A percentile compares a stretch with the other conserved stretches of the same genome.
Evolutionary conservation across 805 yeast species (phyloP).

Genomic region (Candida dendrica): DNA sequence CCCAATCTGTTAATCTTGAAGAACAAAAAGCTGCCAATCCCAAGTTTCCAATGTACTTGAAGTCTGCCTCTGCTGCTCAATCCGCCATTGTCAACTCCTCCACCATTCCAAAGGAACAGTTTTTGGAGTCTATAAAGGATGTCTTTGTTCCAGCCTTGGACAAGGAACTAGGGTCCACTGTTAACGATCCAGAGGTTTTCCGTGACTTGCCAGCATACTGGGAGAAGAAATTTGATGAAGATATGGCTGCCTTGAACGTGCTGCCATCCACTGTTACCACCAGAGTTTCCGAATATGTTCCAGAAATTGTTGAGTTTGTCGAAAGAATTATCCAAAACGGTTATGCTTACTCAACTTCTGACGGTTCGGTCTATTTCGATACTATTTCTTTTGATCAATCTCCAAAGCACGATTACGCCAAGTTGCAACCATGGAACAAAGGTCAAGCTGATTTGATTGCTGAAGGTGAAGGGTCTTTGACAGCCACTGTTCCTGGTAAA

Average conservation of each 20-base stretch:
- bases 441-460: conserved; percentile 78
- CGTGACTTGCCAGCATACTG: conserved; percentile 77
- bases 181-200: conserved; percentile 82
- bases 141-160: conserved; percentile 72
- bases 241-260: conserved; percentile 82
- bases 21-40: conserved; percentile 53
- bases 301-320: conserved; percentile 82
- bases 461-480: conserved; percentile 91
- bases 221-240: conserved; percentile 80
- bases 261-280: conserved; percentile 81
- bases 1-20: conserved; percentile 37
- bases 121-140: conserved; percentile 55
- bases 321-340: conserved; percentile 69
- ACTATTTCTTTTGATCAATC: conserved; percentile 71
- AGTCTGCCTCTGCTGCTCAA: conserved; percentile 50
- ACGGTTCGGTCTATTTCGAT: conserved; percentile 96
- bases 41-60: conserved; percentile 80
- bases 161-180: conserved; percentile 59
- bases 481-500: conserved; percentile 49
- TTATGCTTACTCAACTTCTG: conserved; percentile 73
- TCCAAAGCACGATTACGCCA: conserved; percentile 79
- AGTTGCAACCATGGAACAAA: conserved; percentile 97
- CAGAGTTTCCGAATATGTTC: conserved; percentile 91
- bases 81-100: conserved; percentile 31
- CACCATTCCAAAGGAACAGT: conserved; percentile 24